These are phyloP conservation scores for Lolium rigidum DNA, from an alignment of 176 grass and related monocot species.

Conservation along the genomic window DNA sequence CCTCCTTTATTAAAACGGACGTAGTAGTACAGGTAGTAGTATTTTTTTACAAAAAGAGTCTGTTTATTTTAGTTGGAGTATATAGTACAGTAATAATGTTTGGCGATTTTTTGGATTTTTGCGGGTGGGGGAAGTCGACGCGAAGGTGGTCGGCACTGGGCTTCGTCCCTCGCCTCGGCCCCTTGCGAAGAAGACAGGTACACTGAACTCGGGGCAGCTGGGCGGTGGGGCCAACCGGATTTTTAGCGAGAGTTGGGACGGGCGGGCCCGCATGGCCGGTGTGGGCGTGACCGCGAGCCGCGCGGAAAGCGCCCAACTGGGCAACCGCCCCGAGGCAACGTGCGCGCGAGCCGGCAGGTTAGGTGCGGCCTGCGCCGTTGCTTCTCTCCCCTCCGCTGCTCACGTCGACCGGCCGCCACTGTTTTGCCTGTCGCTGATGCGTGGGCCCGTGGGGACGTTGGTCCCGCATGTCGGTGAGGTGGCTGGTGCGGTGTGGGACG, in stretches of 20 bases:
- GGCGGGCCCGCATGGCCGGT: slow-evolving; percentile 1
- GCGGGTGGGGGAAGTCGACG: slow-evolving; percentile 27
- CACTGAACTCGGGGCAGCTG: slow-evolving; percentile 31
- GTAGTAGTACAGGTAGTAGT: no score
- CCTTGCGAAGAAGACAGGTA: slow-evolving; percentile 20
- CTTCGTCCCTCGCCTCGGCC: slow-evolving; percentile 13
- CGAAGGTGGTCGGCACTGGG: slow-evolving; percentile 26
- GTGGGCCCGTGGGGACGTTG: background rate
- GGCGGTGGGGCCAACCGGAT: background rate
- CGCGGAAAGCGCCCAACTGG: background rate
- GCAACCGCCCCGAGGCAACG: slow-evolving; percentile 29
- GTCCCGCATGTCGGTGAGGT: background rate
- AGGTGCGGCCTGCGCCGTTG: slow-evolving; percentile 28
- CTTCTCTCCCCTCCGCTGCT: background rate
- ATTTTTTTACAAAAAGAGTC: no score
- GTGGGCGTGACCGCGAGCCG: background rate
- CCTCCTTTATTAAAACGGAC: no score
- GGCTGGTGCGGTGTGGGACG: background rate
- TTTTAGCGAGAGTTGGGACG: background rate
- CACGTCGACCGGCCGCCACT: background rate
- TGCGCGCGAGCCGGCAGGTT: slow-evolving; percentile 20
- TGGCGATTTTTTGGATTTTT: slow-evolving; percentile 39
- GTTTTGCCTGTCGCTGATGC: background rate
- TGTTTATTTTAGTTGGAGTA: no score
- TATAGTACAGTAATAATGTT: no score